Conservation (phyloP, 352 stramenopile species). For the Phytopythium litorale region DNA sequence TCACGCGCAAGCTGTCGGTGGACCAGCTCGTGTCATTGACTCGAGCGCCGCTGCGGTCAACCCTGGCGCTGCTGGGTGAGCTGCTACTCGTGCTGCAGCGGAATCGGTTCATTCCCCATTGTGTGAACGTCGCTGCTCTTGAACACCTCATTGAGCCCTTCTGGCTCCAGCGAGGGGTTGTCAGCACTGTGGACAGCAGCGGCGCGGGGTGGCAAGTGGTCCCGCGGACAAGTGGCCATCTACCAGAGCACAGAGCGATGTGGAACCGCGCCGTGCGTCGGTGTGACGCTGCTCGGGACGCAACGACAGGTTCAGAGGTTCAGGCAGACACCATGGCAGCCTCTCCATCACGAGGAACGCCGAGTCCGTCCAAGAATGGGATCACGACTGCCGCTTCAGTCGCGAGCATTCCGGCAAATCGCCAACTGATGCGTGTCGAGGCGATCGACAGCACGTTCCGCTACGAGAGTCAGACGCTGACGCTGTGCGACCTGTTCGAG, state of each 20-base stretch:
- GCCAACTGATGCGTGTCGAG: background rate
- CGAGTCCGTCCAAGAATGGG: background rate
- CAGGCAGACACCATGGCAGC: background rate
- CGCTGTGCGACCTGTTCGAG: slow-evolving; percentile 67
- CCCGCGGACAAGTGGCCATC: slow-evolving; percentile 14
- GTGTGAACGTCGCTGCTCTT: slow-evolving; percentile 22
- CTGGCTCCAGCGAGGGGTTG: slow-evolving; percentile 28
- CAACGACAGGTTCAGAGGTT: background rate
- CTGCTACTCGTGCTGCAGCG: slow-evolving; percentile 45
- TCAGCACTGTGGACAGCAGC: background rate
- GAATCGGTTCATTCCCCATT: slow-evolving; percentile 14
- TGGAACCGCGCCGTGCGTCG: slow-evolving; percentile 70
- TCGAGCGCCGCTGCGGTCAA: slow-evolving; percentile 16
- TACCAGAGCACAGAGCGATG: slow-evolving; percentile 36
- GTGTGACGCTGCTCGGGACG: slow-evolving; percentile 29
- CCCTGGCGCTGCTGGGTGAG: slow-evolving; percentile 47
- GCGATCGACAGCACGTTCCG: slow-evolving; percentile 13
- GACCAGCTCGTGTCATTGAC: slow-evolving; percentile 30
- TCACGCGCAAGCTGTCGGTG: slow-evolving; percentile 43
- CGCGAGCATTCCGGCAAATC: background rate
- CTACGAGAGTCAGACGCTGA: slow-evolving; percentile 27
- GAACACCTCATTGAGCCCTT: slow-evolving; percentile 40
- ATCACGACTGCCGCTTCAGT: background rate
- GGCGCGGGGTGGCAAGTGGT: slow-evolving; percentile 13
- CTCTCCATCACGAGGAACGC: background rate